phyloP scores from a whole-genome alignment of 1,284 basidiomycete species.

The Ganoderma lucidum region DNA sequence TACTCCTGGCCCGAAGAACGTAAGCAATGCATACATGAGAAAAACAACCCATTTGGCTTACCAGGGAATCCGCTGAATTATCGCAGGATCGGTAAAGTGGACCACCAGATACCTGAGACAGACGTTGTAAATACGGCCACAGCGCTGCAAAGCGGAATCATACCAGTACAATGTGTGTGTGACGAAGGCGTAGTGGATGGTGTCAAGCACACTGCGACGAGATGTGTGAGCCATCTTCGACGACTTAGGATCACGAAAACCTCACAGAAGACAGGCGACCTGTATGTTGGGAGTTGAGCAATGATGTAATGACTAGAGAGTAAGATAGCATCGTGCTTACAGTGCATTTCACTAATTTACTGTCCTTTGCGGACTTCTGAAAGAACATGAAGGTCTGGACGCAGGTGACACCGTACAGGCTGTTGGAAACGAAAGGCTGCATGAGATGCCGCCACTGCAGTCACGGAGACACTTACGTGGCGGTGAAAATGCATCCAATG shows the following conservation, averaged over 20 bases:
- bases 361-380: not conserved
- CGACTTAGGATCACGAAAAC: not conserved
- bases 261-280: not conserved
- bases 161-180: not conserved
- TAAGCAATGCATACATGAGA: not conserved
- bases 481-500: not conserved
- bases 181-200: not conserved
- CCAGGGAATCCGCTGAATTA: not conserved
- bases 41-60: not conserved
- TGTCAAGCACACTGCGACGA: no score
- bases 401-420: not conserved
- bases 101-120: not conserved
- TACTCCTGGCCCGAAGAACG: not conserved
- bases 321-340: not conserved
- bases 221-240: no score
- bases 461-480: not conserved
- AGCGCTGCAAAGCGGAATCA: not conserved
- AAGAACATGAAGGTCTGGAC: not conserved
- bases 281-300: not conserved
- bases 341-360: not conserved
- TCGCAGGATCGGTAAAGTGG: not conserved
- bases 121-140: not conserved
- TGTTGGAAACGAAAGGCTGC: not conserved
- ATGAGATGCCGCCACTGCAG: no score
- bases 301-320: not conserved